A percentile compares a stretch with the other conserved stretches of the same genome.
Evolutionary conservation across 306 rosid genomes (phyloP).

Genomic region (Prunus dulcis): DNA sequence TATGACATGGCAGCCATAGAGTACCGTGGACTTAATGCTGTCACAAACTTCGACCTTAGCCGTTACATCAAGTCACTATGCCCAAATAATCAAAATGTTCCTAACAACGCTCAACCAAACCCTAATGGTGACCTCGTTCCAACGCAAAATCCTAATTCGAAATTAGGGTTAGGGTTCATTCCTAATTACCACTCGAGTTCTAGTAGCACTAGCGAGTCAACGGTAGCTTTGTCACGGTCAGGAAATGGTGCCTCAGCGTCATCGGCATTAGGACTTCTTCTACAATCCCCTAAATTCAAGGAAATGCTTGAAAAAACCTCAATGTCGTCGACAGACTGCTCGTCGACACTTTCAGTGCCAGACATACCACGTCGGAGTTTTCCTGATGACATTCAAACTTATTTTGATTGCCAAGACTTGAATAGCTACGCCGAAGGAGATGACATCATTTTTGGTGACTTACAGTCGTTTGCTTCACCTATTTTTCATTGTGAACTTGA

Average conservation of each 20-base stretch:
- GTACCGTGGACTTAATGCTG: constrained; percentile 85
- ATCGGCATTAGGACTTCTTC: constrained; percentile 43
- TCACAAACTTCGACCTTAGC: constrained; percentile 87
- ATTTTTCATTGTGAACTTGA: constrained; percentile 67
- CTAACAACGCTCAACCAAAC: constrained; percentile 22
- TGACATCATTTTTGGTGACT: constrained; percentile 67
- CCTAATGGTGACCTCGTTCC: not conserved
- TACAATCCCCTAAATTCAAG: constrained; percentile 57
- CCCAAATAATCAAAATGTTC: constrained; percentile 34
- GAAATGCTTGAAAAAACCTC: constrained; percentile 58
- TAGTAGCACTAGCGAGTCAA: not conserved
- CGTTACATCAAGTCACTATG: constrained; percentile 54
- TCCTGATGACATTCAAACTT: constrained; percentile 87
- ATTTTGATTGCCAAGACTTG: constrained; percentile 60
- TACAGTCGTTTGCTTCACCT: constrained; percentile 46
- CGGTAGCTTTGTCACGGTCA: not conserved
- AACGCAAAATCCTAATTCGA: constrained; percentile 9
- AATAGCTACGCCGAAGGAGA: constrained; percentile 45
- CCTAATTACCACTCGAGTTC: constrained; percentile 17
- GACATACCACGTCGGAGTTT: constrained; percentile 51
- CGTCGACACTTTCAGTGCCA: constrained; percentile 26
- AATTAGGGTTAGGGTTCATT: constrained; percentile 25
- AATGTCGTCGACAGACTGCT: constrained; percentile 5
- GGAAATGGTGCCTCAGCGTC: constrained; percentile 24
- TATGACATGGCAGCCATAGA: constrained; percentile 92